Conservation (phyloP, 2,329 filamentous ascomycete species). For the Nemania serpens region DNA sequence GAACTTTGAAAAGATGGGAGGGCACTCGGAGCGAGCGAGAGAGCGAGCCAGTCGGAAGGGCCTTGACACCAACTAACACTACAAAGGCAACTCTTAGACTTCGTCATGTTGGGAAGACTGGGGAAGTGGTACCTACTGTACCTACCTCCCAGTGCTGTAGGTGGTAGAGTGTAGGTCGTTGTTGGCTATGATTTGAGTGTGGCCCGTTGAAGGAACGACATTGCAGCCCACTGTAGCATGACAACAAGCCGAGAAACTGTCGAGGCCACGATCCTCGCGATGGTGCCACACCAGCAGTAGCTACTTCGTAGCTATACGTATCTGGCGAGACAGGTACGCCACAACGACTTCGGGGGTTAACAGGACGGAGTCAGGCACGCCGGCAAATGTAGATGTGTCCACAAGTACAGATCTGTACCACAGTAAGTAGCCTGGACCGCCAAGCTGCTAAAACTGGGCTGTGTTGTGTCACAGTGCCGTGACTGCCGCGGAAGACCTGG, state of each 20-base stretch:
- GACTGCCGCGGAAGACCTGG: slow-evolving; percentile 8
- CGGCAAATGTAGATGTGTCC: slow-evolving; percentile 22
- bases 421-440: slow-evolving; percentile 22
- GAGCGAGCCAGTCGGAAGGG: not conserved
- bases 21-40: slow-evolving; percentile 11
- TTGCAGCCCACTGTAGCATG: slow-evolving; percentile 31
- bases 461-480: slow-evolving; percentile 26
- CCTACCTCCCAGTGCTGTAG: no score
- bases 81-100: not conserved
- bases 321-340: slow-evolving; percentile 20
- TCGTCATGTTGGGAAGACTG: no score
- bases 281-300: slow-evolving; percentile 34
- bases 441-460: slow-evolving; percentile 20
- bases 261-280: slow-evolving; percentile 23
- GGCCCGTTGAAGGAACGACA: slow-evolving; percentile 23
- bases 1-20: slow-evolving; percentile 5
- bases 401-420: slow-evolving; percentile 24
- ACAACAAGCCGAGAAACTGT: slow-evolving; percentile 19
- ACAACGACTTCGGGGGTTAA: slow-evolving; percentile 6
- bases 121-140: no score
- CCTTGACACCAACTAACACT: not conserved
- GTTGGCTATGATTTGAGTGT: not conserved
- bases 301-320: no score
- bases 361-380: slow-evolving; percentile 3
- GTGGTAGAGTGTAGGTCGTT: no score